phyloP scores from a whole-genome alignment of 2,329 filamentous ascomycete species.

The Sporothrix protearum region DNA sequence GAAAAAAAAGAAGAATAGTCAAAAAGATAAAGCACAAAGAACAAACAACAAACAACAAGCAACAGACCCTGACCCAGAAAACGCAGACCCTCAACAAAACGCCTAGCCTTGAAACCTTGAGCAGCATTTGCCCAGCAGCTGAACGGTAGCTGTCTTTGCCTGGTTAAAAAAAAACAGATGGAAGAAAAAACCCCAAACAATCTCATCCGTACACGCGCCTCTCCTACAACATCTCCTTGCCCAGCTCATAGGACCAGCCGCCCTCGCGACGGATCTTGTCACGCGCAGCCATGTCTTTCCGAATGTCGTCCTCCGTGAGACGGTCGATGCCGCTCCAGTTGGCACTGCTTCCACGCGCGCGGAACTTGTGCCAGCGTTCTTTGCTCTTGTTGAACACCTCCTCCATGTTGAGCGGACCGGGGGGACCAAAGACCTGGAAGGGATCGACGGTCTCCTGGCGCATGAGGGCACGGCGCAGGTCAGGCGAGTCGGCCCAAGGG shows the following conservation, averaged over 20 bases:
- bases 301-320: constrained; percentile 83
- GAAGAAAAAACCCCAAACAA: no score
- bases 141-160: not conserved
- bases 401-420: constrained; percentile 87
- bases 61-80: not conserved
- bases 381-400: constrained; percentile 92
- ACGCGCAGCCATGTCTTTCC: constrained; percentile 72
- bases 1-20: no score
- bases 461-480: constrained; percentile 69
- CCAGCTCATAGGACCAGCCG: constrained; percentile 72
- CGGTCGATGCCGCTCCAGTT: constrained; percentile 84
- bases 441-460: constrained; percentile 84
- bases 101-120: not conserved
- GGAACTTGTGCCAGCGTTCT: constrained; percentile 80
- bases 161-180: not conserved
- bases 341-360: constrained; percentile 85
- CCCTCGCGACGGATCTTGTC: constrained; percentile 78
- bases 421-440: constrained; percentile 80
- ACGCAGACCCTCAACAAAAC: not conserved
- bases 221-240: constrained; percentile 42
- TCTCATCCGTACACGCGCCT: not conserved
- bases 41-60: not conserved
- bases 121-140: not conserved
- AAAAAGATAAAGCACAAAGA: constrained; percentile 2
- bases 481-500: constrained; percentile 84